Evolutionary conservation across 1,139 yeast genomes (phyloP), one percentile per base, ranked within the genome.

Genomic region (Yamadazyma sp.): DNA sequence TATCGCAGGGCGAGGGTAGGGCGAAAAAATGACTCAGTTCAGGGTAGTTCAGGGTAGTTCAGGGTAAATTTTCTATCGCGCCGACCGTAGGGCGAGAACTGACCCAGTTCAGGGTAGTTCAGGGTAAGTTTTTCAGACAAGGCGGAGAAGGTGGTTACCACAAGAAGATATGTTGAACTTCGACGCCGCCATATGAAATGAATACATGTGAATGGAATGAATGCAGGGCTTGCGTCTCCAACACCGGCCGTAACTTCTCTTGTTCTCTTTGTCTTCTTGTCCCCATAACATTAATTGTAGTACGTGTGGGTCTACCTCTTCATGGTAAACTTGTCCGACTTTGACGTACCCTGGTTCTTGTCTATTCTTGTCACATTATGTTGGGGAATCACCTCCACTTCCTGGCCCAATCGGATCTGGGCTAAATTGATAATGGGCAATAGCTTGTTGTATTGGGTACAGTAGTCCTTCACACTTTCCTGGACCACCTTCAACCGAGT

Each of bases 341-440:
- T 43, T 14, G 38, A 24, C 9, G 40, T 16, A 15, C 37, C 34
- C 24, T 14, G 22, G 27, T 36, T 36, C 39, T 34, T 36, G 16
- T 40, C 46, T 10, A 40, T 24, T 17, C 42, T 17, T 9, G 18
- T 32, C n/a, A 32, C 22, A 29, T 36, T 40, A 14, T 23, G 26
- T 31, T 44, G 48, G 8, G 52, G 52, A 16, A 47, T 39, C 9
- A 47, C 51, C 46, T 72, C 77, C 20, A 66, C 75, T 31, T 71
- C 77, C 40, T 70, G 71, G 1, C 77, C 77, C 39, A 72, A 56
- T 44, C 71, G 73, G 30, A 73, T 67, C 50, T 76, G 81, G 1
- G 80, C 68, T 46, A 73, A 63, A 44, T 75, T 69, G 31, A 77
- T 73, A 27, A 77, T 64, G 2, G 81, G 81, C 3, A 74, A 56